These are phyloP conservation scores for Camelina neglecta DNA, from an alignment of 345 rosid genomes.

Conservation along the genomic window DNA sequence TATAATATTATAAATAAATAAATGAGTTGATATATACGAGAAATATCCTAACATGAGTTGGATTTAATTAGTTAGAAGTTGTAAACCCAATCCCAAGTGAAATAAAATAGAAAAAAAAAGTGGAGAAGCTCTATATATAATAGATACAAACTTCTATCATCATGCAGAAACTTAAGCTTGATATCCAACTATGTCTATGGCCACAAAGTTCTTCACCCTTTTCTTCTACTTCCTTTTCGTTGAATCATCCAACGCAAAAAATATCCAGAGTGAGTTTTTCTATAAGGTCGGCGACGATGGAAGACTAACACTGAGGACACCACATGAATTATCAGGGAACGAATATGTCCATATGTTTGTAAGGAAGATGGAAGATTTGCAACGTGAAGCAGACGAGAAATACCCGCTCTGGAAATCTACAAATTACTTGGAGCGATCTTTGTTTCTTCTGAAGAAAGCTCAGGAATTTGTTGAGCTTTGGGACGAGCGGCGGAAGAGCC, in stretches of 20 bases:
- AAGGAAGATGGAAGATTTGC: not conserved
- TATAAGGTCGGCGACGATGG: not conserved
- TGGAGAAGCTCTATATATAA: not conserved
- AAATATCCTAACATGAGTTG: not conserved
- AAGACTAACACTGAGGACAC: too few species aligned
- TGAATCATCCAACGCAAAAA: not conserved
- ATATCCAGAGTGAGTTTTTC: not conserved
- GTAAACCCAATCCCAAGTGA: not conserved
- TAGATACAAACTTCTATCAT: not conserved
- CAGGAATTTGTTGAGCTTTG: too few species aligned
- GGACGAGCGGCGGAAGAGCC: too few species aligned
- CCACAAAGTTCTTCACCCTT: not conserved
- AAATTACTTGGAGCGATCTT: not conserved
- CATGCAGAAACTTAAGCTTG: not conserved
- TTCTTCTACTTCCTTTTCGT: not conserved
- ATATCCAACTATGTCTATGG: not conserved
- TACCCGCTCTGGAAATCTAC: not conserved
- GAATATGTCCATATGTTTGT: too few species aligned
- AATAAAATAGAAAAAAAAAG: not conserved
- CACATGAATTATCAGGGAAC: too few species aligned
- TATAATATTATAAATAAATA: too few species aligned
- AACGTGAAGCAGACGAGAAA: slow-evolving; percentile 1
- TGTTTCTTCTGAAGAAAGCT: not conserved
- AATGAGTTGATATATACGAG: too few species aligned
- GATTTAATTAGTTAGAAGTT: not conserved